These are phyloP conservation scores for Aphanomyces stellatus DNA, from an alignment of 352 stramenopile species.

Conservation along the genomic window DNA sequence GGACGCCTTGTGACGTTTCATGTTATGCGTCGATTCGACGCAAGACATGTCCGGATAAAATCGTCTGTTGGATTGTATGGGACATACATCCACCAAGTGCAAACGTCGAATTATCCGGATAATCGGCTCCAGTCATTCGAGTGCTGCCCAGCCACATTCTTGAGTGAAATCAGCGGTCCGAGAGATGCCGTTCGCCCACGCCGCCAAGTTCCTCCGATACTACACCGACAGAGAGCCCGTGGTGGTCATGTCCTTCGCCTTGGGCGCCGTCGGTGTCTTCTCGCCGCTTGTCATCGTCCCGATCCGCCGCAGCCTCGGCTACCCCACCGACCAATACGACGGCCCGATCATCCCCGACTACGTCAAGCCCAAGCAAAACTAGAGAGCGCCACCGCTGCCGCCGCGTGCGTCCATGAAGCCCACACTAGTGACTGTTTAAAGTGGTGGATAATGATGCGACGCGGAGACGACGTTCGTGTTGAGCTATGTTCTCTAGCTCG, in stretches of 20 bases:
- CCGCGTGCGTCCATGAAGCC: too few relatives aligned
- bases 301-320: slow-evolving; percentile 69
- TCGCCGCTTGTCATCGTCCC: slow-evolving; percentile 75
- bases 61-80: neutral
- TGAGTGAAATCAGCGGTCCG: neutral
- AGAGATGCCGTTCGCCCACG: slow-evolving; percentile 1
- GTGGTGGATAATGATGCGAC: slow-evolving; percentile 1
- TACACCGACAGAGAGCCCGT: slow-evolving; percentile 81
- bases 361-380: slow-evolving; percentile 20
- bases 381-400: neutral
- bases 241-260: slow-evolving; percentile 72
- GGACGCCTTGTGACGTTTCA: too few relatives aligned
- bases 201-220: slow-evolving; percentile 69
- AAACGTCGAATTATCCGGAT: neutral
- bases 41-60: neutral
- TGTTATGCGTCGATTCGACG: neutral
- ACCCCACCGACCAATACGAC: slow-evolving; percentile 86
- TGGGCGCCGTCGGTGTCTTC: slow-evolving; percentile 55
- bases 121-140: slow-evolving; percentile 8
- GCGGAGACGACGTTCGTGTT: too few relatives aligned
- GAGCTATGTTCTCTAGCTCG: too few relatives aligned
- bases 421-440: too few relatives aligned
- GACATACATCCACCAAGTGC: too few relatives aligned
- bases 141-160: neutral
- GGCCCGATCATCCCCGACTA: slow-evolving; percentile 66